phyloP scores from a whole-genome alignment of 1,284 basidiomycete species.

The Moesziomyces sp. region DNA sequence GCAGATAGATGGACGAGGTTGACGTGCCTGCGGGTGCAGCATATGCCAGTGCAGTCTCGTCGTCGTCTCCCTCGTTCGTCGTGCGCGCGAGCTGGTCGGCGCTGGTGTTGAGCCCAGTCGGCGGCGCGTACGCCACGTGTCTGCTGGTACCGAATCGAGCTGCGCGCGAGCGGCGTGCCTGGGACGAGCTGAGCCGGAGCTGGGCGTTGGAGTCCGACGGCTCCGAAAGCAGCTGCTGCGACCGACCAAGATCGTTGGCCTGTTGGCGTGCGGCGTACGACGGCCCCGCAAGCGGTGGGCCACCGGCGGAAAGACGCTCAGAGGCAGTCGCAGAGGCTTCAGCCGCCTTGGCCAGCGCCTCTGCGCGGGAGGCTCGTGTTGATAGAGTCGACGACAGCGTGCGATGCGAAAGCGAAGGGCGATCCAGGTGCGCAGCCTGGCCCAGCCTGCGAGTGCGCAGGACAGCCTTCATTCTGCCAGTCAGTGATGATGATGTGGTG shows the following conservation, averaged over 20 bases:
- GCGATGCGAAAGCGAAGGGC: conserved; percentile 9
- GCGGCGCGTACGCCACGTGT: conserved; percentile 10
- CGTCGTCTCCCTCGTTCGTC: conserved; percentile 12
- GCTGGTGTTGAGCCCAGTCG: background rate
- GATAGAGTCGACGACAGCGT: conserved; percentile 1
- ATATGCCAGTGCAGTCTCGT: conserved; percentile 19
- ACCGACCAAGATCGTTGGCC: conserved; percentile 9
- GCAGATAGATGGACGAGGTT: conserved; percentile 34
- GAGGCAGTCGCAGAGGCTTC: conserved; percentile 34
- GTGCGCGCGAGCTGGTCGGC: background rate
- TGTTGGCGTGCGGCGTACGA: conserved; percentile 19
- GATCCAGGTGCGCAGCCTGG: background rate
- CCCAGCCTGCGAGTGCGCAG: conserved; percentile 3
- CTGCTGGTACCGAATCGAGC: conserved; percentile 40
- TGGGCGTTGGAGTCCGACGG: conserved; percentile 11
- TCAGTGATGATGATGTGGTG: background rate
- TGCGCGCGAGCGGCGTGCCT: conserved; percentile 40
- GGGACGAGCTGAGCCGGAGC: conserved; percentile 39
- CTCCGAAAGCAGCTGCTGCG: conserved; percentile 8
- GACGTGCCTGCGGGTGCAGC: conserved; percentile 34
- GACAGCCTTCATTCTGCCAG: conserved; percentile 18
- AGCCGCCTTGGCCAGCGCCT: conserved; percentile 41
- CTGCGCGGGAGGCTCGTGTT: conserved; percentile 29
- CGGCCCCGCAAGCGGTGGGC: conserved; percentile 17
- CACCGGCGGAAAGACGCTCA: conserved; percentile 20